Evolutionary conservation across 2,329 filamentous ascomycete genomes (phyloP), one percentile per base, ranked within the genome.

Genomic region (Niveomyces coronatus): DNA sequence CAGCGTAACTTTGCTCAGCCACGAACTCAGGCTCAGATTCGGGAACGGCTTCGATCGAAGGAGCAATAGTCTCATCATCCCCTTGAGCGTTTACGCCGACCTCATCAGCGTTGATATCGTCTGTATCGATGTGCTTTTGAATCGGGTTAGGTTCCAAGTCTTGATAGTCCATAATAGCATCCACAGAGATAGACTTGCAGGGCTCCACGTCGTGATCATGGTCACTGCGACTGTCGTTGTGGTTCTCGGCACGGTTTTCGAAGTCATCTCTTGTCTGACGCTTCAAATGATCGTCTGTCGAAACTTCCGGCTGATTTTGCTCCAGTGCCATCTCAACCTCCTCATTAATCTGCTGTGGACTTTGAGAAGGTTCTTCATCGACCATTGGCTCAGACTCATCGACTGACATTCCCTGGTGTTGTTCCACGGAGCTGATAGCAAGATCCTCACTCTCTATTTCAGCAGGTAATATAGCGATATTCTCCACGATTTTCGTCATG

Each of bases 211-310:
- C n/a, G n/a, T n/a, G n/a, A n/a, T n/a, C n/a, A n/a, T n/a, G n/a
- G n/a, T n/a, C n/a, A n/a, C n/a, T n/a, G n/a, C n/a, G n/a, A n/a
- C 40, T 16, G 46, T 41, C 7, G 20, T 17, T 4, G n/a, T n/a
- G n/a, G n/a, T n/a, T n/a, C n/a, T n/a, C n/a, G n/a, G n/a, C n/a
- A n/a, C n/a, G n/a, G n/a, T n/a, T n/a, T n/a, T n/a, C n/a, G n/a
- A n/a, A n/a, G n/a, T n/a, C 29, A 13, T 29, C 11, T 42, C 37
- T 27, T 49, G 46, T 33, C 49, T 52, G 15, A 49, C 43, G 35
- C 47, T 52, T 19, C 49, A 48, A 14, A 47, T 56, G 40, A 53
- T 64, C 48, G 48, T 62, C 49, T 49, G 62, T 52, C 40, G 55
- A 38, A 54, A 55, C 57, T 53, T 59, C 49, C 2, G 18, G 14